Evolutionary conservation across 2,329 filamentous ascomycete genomes (phyloP), one percentile per base, ranked within the genome.

Genomic region (Diaporthe sp.): DNA sequence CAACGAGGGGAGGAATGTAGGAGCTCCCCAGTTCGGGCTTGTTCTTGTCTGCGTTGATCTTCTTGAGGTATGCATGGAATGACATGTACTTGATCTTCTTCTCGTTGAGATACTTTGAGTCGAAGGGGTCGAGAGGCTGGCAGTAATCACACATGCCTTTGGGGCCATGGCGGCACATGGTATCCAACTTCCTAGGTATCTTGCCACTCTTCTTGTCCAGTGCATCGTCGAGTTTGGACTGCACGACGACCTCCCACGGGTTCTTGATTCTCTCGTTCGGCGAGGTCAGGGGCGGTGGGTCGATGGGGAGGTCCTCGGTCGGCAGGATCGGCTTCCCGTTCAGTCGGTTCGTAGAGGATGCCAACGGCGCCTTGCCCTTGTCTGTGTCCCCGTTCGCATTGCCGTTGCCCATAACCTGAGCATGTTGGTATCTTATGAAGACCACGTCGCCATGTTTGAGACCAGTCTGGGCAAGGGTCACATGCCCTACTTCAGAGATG

Each of bases 101-200:
- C 79, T 99, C 96, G 40, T 91, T 91, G 25, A 99, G 89, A 80
- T 98, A 98, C 73, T 92, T 92, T n/a, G 93, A 84, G 80, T 97
- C 93, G 84, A 97, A 99, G 0, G 97, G 97, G 81, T 99, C 97
- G 68, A 98, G 86, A 0, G 97, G 97, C 91, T 97, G 97, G 86
- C 97, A 99, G 85, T 98, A 97, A 85, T 99, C 97, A 84, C 97
- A 99, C 97, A 99, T 99, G 82, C 97, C 97, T 85, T 98, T 98
- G 69, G 94, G 92, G 1, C 96, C 96, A 83, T 99, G 97, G 76
- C 95, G 93, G 86, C 97, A 99, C 95, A 99, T 97, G 74, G 85
- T 83, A 82, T 97, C 95, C 74, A 89, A 89, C 76, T 90, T 90
- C 76, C 96, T 89, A 28, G 91, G 86, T 69, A 98, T 98, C 86